Conservation (phyloP, 768 basidiomycete species). For the Tephrocybe rancida region DNA sequence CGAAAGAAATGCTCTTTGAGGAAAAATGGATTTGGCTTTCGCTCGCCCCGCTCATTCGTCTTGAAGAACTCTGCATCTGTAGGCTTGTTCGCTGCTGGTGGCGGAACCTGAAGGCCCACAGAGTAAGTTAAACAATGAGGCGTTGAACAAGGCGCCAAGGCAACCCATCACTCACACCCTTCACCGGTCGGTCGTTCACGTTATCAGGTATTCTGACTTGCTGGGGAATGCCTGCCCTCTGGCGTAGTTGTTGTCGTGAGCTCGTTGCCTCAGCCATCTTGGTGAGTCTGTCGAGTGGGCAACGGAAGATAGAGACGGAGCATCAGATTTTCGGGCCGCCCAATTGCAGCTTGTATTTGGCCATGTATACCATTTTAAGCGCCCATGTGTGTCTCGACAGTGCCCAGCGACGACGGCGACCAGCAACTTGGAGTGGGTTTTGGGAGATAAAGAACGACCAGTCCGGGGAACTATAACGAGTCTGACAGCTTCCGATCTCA, state of each 20-base stretch:
- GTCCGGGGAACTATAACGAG: not conserved
- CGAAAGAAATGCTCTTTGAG: conserved; percentile 89
- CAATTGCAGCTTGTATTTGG: conserved; percentile 18
- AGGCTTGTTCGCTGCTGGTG: conserved; percentile 64
- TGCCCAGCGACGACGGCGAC: not conserved
- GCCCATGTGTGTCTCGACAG: not conserved
- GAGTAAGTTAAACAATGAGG: not conserved
- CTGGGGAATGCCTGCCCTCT: conserved; percentile 18
- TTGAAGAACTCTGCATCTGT: conserved; percentile 76
- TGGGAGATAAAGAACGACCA: not conserved
- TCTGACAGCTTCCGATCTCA: not conserved
- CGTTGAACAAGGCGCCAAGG: conserved; percentile 8
- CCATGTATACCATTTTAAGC: conserved; percentile 17
- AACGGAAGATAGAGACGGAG: conserved; percentile 16
- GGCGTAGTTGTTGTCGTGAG: conserved; percentile 3
- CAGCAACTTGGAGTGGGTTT: not conserved
- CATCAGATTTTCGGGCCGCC: conserved; percentile 20
- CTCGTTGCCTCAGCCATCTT: conserved; percentile 12
- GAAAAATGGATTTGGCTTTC: conserved; percentile 74
- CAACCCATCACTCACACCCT: conserved; percentile 15
- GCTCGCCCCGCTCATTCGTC: conserved; percentile 48
- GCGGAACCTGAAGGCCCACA: conserved; percentile 55
- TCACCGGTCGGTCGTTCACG: conserved; percentile 19
- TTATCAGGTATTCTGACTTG: conserved; percentile 14
- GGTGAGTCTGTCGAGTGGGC: not conserved